phyloP scores from a whole-genome alignment of 148 eudicot species.

The Pharnaceum exiguum region DNA sequence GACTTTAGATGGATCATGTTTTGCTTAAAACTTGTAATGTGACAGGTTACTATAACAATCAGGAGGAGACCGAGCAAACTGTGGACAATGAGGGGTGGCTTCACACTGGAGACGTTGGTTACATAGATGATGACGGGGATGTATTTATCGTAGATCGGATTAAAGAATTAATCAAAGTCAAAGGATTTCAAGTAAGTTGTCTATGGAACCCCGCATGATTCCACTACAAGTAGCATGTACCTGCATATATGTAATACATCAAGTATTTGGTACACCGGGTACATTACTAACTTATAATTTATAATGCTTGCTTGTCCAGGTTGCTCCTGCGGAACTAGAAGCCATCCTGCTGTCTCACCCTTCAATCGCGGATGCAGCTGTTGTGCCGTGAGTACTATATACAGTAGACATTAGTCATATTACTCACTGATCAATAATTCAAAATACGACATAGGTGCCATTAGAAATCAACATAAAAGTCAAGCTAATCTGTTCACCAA shows the following conservation, averaged over 20 bases:
- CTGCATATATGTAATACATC: background rate
- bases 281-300: no score
- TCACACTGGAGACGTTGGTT: conserved; percentile 92
- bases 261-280: background rate
- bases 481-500: no score
- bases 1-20: no score
- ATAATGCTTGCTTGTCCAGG: conserved; percentile 44
- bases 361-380: conserved; percentile 81
- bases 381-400: conserved; percentile 49
- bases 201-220: background rate
- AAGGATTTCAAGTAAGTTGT: conserved; percentile 79
- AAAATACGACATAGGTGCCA: no score
- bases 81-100: conserved; percentile 87
- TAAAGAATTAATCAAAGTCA: conserved; percentile 87
- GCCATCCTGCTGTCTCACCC: conserved; percentile 79
- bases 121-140: conserved; percentile 92
- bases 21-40: background rate
- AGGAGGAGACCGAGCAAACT: conserved; percentile 64
- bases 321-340: conserved; percentile 95
- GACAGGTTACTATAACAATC: conserved; percentile 78
- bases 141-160: conserved; percentile 87
- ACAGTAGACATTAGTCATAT: no score
- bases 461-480: no score
- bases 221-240: background rate
- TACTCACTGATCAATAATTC: no score